A percentile compares a stretch with the other conserved stretches of the same genome.
These are phyloP conservation scores for Acacia concinna DNA, from an alignment of 331 rosid genomes.

Conservation along the genomic window DNA sequence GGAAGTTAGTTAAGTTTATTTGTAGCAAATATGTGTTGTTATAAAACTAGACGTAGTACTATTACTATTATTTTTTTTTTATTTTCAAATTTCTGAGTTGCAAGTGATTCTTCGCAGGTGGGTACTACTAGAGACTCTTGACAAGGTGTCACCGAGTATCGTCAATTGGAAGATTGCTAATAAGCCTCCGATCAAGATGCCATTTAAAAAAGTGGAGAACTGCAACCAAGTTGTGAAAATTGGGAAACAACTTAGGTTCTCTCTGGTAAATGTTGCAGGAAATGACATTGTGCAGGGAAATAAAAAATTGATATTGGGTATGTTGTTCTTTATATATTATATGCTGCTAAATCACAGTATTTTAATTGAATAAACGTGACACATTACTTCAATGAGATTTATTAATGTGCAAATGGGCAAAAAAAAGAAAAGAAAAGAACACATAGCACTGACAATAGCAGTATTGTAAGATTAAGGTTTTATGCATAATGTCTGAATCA, in stretches of 20 bases:
- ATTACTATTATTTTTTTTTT: neutral
- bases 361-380: neutral
- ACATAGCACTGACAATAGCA: neutral
- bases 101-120: constrained; percentile 56
- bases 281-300: constrained; percentile 94
- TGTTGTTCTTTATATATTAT: constrained; percentile 6
- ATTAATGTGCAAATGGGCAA: neutral
- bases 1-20: too few species aligned
- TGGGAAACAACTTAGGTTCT: constrained; percentile 87
- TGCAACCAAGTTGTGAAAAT: constrained; percentile 92
- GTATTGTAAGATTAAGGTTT: neutral
- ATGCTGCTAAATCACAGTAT: neutral
- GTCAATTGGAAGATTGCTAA: constrained; percentile 92
- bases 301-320: constrained; percentile 88
- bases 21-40: too few species aligned
- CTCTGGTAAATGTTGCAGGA: constrained; percentile 92
- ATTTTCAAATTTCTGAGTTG: constrained; percentile 15
- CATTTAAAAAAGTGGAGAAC: constrained; percentile 93
- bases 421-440: neutral
- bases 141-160: constrained; percentile 85
- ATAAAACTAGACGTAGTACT: neutral
- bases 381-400: neutral
- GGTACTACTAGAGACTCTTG: constrained; percentile 86
- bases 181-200: constrained; percentile 98
- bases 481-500: constrained; percentile 9